A percentile compares a stretch with the other conserved stretches of the same genome.
Evolutionary conservation across 257 asterid species (phyloP).

Genomic region (Solanum corneliomulleri): DNA sequence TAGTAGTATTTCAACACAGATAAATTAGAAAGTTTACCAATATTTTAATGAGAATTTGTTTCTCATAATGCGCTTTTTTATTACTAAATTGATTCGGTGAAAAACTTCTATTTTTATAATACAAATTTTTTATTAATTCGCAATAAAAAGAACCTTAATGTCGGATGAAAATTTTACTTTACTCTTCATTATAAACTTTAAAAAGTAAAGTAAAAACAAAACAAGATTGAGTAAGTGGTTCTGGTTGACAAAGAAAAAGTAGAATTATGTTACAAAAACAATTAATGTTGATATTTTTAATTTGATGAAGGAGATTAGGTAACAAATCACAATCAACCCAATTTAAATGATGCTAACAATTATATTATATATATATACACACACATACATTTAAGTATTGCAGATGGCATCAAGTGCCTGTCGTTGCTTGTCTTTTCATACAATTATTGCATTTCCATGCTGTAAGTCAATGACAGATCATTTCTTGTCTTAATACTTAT

Average conservation of each 20-base stretch:
- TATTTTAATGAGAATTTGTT: background rate
- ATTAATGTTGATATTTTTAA: background rate
- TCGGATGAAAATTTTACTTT: background rate
- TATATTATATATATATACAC: background rate
- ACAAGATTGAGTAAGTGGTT: background rate
- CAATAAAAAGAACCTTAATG: too few species aligned
- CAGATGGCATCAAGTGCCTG: background rate
- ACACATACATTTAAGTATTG: background rate
- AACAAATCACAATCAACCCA: background rate
- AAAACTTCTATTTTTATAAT: too few species aligned
- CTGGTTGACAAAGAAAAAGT: background rate
- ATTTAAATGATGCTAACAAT: background rate
- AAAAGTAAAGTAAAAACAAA: background rate
- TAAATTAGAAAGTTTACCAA: background rate
- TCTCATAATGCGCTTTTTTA: too few species aligned
- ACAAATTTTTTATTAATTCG: too few species aligned
- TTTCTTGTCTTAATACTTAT: background rate
- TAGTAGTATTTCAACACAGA: too few species aligned
- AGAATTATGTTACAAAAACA: background rate
- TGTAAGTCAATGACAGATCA: background rate
- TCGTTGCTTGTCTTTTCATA: background rate
- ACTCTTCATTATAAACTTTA: background rate
- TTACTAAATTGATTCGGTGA: too few species aligned
- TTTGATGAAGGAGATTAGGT: background rate
- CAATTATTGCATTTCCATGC: background rate